Evolutionary conservation across 148 eudicot genomes (phyloP).

Genomic region (Mesembryanthemum crystallinum): DNA sequence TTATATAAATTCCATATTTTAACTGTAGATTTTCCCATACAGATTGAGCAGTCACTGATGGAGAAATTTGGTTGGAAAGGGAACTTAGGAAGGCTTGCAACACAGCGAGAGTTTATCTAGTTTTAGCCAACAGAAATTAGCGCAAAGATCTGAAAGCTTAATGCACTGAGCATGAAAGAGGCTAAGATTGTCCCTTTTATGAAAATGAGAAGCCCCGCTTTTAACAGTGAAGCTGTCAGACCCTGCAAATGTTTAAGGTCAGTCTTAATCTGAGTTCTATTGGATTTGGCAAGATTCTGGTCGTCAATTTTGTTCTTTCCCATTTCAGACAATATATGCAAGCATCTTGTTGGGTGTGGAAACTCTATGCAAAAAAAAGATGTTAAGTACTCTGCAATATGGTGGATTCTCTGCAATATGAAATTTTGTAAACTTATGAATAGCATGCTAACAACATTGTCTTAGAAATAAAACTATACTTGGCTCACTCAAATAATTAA

Average conservation of each 20-base stretch:
- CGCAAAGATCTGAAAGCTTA: slow-evolving; percentile 33
- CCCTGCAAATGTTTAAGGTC: background rate
- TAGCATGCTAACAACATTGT: too few species aligned
- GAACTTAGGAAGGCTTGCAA: slow-evolving; percentile 43
- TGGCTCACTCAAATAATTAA: too few species aligned
- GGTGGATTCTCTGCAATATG: too few species aligned
- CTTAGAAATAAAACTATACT: too few species aligned
- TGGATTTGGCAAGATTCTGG: background rate
- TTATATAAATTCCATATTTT: too few species aligned
- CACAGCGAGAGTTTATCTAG: slow-evolving; percentile 46
- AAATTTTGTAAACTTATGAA: too few species aligned
- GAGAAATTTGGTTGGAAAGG: slow-evolving; percentile 55
- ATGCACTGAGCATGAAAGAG: slow-evolving; percentile 52
- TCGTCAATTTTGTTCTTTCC: too few species aligned
- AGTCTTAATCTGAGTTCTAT: background rate
- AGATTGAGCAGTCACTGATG: slow-evolving; percentile 55
- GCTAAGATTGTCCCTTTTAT: slow-evolving; percentile 26
- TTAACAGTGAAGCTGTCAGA: background rate
- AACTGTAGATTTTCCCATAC: slow-evolving; percentile 1
- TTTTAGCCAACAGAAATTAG: slow-evolving; percentile 27
- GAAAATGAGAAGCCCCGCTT: slow-evolving; percentile 17
- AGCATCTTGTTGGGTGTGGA: background rate
- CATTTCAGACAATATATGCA: background rate
- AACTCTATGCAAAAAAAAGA: too few species aligned
- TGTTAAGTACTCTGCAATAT: too few species aligned